phyloP scores from a whole-genome alignment of 495 filamentous ascomycete genomes.

The Mycothermus thermophilus region DNA sequence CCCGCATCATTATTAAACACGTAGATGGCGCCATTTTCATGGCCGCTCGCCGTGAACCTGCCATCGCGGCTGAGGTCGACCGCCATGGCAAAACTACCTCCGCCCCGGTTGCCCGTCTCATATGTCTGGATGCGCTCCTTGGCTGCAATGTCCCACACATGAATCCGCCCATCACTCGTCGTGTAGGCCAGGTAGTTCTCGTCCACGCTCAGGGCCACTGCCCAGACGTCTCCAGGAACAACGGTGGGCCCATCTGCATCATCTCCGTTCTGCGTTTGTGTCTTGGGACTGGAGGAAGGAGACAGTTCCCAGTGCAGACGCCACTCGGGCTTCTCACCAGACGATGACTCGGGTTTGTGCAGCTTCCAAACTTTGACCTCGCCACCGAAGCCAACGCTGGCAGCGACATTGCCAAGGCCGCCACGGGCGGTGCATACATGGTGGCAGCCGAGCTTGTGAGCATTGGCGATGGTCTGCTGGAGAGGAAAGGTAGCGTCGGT shows the following conservation, averaged over 20 bases:
- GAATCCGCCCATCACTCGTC: constrained; percentile 70
- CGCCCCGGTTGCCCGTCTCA: constrained; percentile 60
- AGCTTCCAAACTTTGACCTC: constrained; percentile 63
- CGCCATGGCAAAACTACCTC: constrained; percentile 60
- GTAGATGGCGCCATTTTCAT: constrained; percentile 87
- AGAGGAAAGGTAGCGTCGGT: constrained; percentile 55
- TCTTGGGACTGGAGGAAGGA: neutral
- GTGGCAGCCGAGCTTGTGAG: constrained; percentile 78
- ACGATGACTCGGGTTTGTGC: neutral
- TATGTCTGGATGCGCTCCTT: constrained; percentile 50
- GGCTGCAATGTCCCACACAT: constrained; percentile 63
- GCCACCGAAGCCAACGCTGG: constrained; percentile 76
- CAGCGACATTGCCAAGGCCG: constrained; percentile 50
- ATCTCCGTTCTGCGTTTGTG: no score
- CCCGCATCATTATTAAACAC: constrained; percentile 87
- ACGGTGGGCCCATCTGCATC: no score
- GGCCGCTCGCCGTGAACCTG: constrained; percentile 74
- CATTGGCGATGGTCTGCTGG: constrained; percentile 56
- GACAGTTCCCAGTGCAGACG: neutral
- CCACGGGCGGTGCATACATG: constrained; percentile 56
- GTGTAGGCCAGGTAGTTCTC: constrained; percentile 71
- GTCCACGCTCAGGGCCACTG: constrained; percentile 66
- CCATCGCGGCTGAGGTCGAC: constrained; percentile 71
- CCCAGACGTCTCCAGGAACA: constrained; percentile 55
- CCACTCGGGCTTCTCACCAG: neutral